Conservation (phyloP, 2,329 filamentous ascomycete genomes). For the Aphanocladium album region DNA sequence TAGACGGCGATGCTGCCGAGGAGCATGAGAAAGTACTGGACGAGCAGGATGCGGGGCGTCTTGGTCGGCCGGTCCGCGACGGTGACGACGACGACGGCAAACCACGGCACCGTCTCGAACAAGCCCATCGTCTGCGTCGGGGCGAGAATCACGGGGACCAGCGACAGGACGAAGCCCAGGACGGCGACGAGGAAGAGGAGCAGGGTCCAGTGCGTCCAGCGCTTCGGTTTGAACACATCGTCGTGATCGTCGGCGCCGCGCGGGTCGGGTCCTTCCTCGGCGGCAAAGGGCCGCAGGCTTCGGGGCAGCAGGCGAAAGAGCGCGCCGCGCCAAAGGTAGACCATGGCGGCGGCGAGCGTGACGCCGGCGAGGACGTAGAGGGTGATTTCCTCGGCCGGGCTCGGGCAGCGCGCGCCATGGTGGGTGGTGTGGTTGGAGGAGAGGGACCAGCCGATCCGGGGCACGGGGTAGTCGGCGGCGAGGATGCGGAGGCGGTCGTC, state of each 20-base stretch:
- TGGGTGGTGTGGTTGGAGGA: neutral
- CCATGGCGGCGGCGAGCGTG: constrained; percentile 25
- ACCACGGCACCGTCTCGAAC: constrained; percentile 37
- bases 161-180: constrained; percentile 22
- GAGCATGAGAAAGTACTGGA: constrained; percentile 33
- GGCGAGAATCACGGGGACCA: constrained; percentile 26
- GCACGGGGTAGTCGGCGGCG: neutral
- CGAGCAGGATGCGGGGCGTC: constrained; percentile 36
- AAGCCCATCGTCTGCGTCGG: constrained; percentile 24
- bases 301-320: constrained; percentile 29
- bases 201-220: constrained; percentile 37
- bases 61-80: constrained; percentile 34
- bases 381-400: constrained; percentile 15
- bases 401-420: constrained; percentile 8
- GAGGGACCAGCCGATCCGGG: neutral
- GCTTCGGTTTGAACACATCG: constrained; percentile 19
- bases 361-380: constrained; percentile 19
- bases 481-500: neutral
- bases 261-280: constrained; percentile 26
- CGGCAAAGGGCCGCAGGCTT: constrained; percentile 41
- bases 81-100: constrained; percentile 31
- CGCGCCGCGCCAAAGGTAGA: constrained; percentile 24
- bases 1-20: constrained; percentile 26
- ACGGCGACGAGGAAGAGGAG: constrained; percentile 22
- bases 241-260: neutral